phyloP scores from a whole-genome alignment of 2,329 filamentous ascomycete genomes.

The Nectriaceae sp. region DNA sequence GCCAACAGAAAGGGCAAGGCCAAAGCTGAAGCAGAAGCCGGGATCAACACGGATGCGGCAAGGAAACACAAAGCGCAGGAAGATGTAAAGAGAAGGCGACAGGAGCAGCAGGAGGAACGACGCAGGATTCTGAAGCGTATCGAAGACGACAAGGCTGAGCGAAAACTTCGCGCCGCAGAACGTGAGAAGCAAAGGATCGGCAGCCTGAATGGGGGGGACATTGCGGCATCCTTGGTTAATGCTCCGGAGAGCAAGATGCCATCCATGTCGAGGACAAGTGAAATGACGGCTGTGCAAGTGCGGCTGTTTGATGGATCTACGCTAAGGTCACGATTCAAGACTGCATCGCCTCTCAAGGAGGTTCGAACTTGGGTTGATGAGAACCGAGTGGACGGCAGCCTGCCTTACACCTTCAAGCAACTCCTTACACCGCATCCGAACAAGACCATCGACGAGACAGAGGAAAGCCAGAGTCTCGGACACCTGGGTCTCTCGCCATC shows the following conservation, averaged over 20 bases:
- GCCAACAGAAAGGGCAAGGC: slow-evolving; percentile 50
- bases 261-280: slow-evolving; percentile 28
- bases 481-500: slow-evolving; percentile 76
- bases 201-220: slow-evolving; percentile 30
- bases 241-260: slow-evolving; percentile 35
- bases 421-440: slow-evolving; percentile 79
- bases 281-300: slow-evolving; percentile 65
- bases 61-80: slow-evolving; percentile 50
- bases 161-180: slow-evolving; percentile 57
- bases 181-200: slow-evolving; percentile 44
- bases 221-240: slow-evolving; percentile 31
- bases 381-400: slow-evolving; percentile 54
- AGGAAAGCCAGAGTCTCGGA: slow-evolving; percentile 69
- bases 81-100: slow-evolving; percentile 62
- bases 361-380: slow-evolving; percentile 79
- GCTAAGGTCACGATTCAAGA: slow-evolving; percentile 71
- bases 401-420: slow-evolving; percentile 82
- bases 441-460: slow-evolving; percentile 69
- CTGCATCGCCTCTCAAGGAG: slow-evolving; percentile 62
- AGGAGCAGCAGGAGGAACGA: slow-evolving; percentile 67
- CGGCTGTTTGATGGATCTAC: slow-evolving; percentile 83
- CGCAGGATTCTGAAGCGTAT: slow-evolving; percentile 73
- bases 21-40: slow-evolving; percentile 41
- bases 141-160: slow-evolving; percentile 72
- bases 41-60: slow-evolving; percentile 31